Base-by-base conservation (phyloP, 2,329 filamentous ascomycete genomes). In the Curvularia spicifera region DNA sequence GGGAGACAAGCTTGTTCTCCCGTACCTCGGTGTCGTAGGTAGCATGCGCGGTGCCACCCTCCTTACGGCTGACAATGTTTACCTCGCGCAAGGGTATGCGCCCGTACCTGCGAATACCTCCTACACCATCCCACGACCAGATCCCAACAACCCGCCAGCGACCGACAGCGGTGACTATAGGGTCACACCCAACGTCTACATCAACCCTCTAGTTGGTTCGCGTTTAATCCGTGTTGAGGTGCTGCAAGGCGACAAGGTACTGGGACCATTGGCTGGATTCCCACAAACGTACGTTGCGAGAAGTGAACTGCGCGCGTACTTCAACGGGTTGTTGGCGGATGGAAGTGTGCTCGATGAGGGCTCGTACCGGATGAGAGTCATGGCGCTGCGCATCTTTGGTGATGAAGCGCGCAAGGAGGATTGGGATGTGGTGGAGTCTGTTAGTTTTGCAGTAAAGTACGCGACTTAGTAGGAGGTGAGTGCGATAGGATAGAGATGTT, bases 21-120 rank as follows among this genome's bases (percentile, higher is more conserved):
- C 68, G 4, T 70, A 71, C 31, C 53, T 68, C 3, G 68, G 68
- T 2, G 67, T 67, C 18, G 62, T 54, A 20, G 64, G 60, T 29
- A 65, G 53, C 43, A 64, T 67, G 64, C 61, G 61, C 20, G 39
- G 20, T 12, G 50, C 55, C 2, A 53, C 57, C 5, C 47, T 66
- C n/a, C 18, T 57, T 12, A 29, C n/a, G 33, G 1, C 54, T 4
- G 43, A 35, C 6, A 43, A 1, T 5, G 57, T 59, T 7, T 66
- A 59, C 46, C 57, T 66, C 8, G 64, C 64, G 4, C 12, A 58
- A 18, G 57, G 50, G 5, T 57, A 63, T 33, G n/a, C 13, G 4
- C 47, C 54, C 12, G 48, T 51, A 24, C 56, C 58, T 2, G 56
- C 53, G n/a, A 62, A 62, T 18, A 35, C 18, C 1, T 56, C 31